Conservation (phyloP, 1,139 yeast genomes). For the Taiozyma sp. region DNA sequence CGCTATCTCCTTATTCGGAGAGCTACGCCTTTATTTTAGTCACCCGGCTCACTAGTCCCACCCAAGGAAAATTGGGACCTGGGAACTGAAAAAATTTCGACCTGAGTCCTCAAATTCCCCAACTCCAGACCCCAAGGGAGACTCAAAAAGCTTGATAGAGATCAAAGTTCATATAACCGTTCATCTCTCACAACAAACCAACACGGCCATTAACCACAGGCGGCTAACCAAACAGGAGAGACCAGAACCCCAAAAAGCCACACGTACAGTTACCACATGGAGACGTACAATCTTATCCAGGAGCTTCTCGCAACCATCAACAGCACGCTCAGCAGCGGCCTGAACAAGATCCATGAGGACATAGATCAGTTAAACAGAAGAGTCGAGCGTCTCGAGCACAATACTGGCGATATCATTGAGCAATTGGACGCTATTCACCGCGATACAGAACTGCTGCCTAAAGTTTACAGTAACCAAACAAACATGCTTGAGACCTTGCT, state of each 20-base stretch:
- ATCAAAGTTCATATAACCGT: not conserved
- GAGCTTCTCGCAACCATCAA: conserved; percentile 19
- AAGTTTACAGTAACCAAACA: conserved; percentile 16
- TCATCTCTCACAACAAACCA: not conserved
- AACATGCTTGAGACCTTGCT: conserved; percentile 13
- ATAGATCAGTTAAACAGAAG: conserved; percentile 16
- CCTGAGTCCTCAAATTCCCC: not conserved
- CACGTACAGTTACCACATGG: conserved; percentile 11
- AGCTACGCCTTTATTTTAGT: not conserved
- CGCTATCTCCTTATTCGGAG: not conserved
- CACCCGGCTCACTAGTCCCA: not conserved
- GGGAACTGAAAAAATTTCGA: not conserved
- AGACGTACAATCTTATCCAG: conserved; percentile 20
- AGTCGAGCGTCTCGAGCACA: conserved; percentile 17
- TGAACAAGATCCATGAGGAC: conserved; percentile 18
- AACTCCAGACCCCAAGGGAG: not conserved
- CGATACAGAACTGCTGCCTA: conserved; percentile 14
- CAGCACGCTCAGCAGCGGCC: conserved; percentile 12
- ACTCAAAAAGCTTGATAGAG: not conserved
- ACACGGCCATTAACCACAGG: not conserved
- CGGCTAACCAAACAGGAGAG: not conserved
- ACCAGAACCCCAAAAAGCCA: not conserved
- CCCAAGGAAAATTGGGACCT: not conserved
- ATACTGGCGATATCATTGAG: conserved; percentile 4
- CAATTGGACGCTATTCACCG: conserved; percentile 11